Base-by-base conservation (phyloP, 108 stramenopile species). In the Nitzschia palea region DNA sequence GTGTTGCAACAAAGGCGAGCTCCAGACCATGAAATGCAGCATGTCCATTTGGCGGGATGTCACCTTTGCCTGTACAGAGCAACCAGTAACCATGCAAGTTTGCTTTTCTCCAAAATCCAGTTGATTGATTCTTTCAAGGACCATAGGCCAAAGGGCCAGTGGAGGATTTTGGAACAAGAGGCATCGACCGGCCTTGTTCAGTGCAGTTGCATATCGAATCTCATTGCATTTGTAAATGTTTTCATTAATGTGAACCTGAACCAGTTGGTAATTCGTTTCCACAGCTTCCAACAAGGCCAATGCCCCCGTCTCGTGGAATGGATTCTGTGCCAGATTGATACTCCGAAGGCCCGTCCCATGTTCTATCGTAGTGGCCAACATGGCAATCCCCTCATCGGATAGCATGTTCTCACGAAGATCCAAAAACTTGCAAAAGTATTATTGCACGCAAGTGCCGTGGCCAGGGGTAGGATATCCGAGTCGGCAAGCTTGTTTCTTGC, bases 401-500 rank as follows among this genome's bases (percentile, higher is more conserved):
- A 68, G 4, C 29, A 18, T 53, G 42, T 68, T 68, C 20, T 68
- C 67, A 30, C 55, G 25, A 29, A 68, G 20, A 45, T 68, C 51
- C 6, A 68, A 31, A n/a, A n/a, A 20, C 3, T 43, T 68, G 56
- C 67, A 3, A 68, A 22, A 0, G 40, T 27, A 2, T 20, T 17
- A 18, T 57, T 68, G 23, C 32, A 33, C 17, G 28, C 43, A 1
- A 68, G 54, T 3, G 55, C 55, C 33, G 31, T 40, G 4, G 43
- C 55, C 22, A 68, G 36, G 0, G n/a, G 55, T 15, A 28, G 14
- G 0, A 53, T 42, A 44, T 44, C 54, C 0, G 33, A 9, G 31
- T 68, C 55, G 23, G 34, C 23, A 33, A 68, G 27, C 40, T 68
- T 56, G 29, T 68, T 68, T 18, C 55, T 52, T 10, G 67, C 55